Conservation (phyloP, 352 stramenopile genomes). For the Lagenidium giganteum region DNA sequence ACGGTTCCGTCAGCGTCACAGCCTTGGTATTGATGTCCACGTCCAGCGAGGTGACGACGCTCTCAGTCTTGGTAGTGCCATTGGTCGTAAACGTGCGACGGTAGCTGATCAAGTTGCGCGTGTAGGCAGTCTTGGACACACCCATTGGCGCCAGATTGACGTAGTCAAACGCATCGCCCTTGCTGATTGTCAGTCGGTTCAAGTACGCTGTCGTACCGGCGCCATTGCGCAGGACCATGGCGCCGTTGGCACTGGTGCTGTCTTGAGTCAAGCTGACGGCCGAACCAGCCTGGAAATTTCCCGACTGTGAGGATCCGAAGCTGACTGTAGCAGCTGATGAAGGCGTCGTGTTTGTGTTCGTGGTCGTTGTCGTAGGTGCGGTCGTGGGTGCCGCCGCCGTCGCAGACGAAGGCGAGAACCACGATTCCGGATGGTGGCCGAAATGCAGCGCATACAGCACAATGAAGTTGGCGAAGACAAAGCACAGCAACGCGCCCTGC, state of each 20-base stretch:
- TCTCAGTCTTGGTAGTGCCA: conserved; percentile 16
- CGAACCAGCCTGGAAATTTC: too few relatives aligned
- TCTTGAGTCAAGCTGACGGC: conserved; percentile 19
- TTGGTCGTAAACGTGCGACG: conserved; percentile 12
- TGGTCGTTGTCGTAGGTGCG: too few relatives aligned
- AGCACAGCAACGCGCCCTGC: too few relatives aligned
- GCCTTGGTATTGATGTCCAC: conserved; percentile 24
- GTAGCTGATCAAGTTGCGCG: conserved; percentile 53
- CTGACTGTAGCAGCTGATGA: too few relatives aligned
- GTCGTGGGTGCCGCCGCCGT: background rate
- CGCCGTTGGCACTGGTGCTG: conserved; percentile 24
- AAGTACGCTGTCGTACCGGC: conserved; percentile 70
- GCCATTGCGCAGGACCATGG: conserved; percentile 35
- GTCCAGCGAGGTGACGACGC: conserved; percentile 45
- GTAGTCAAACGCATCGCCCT: conserved; percentile 21
- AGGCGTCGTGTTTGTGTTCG: too few relatives aligned
- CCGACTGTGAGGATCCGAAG: too few relatives aligned
- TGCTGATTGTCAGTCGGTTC: conserved; percentile 22
- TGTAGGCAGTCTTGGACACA: conserved; percentile 22
- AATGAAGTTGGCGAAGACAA: conserved; percentile 53
- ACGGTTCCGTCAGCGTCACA: conserved; percentile 12
- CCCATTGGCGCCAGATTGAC: conserved; percentile 49
- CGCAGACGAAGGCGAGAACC: conserved; percentile 19
- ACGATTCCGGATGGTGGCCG: conserved; percentile 37
- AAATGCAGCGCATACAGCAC: conserved; percentile 68